These are phyloP conservation scores for Rhizophagus clarus DNA, from an alignment of 192 early-diverging fungal genomes.

Conservation along the genomic window DNA sequence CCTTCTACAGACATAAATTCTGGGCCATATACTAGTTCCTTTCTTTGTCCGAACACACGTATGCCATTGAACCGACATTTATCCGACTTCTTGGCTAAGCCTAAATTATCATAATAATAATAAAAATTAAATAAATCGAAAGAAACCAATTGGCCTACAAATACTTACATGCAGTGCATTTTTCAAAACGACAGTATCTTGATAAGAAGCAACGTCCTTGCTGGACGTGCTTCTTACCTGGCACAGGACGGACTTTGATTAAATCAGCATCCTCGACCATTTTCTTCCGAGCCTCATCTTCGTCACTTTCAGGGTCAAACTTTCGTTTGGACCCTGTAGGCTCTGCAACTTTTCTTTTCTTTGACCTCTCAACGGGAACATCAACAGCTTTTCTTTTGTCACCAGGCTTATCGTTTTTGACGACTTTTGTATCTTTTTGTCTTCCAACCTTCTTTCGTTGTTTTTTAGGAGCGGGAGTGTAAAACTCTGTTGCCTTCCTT, in stretches of 20 bases:
- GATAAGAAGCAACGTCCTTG: not conserved
- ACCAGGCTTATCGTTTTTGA: not conserved
- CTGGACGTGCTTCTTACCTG: not conserved
- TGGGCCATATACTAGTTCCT: constrained; percentile 8
- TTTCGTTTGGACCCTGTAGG: not conserved
- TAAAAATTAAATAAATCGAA: not conserved
- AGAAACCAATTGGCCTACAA: not conserved
- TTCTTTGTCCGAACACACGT: not conserved
- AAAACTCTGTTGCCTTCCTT: not conserved
- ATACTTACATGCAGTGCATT: not conserved
- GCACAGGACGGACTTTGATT: not conserved
- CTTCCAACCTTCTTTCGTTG: not conserved
- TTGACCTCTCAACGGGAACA: not conserved
- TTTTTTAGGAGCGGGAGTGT: not conserved
- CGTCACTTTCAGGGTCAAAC: not conserved
- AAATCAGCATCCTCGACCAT: not conserved
- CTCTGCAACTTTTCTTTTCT: not conserved
- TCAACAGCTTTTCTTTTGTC: not conserved
- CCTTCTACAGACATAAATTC: not conserved
- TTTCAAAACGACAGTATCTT: not conserved
- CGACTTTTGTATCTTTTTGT: not conserved
- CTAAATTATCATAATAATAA: not conserved
- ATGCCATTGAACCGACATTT: not conserved
- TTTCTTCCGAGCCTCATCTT: not conserved
- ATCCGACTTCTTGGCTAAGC: not conserved